Percentiles rank a stretch among this genome's conserved stretches.
Conservation (phyloP, 169 alveolate species). For the Cryptosporidium ryanae region DNA sequence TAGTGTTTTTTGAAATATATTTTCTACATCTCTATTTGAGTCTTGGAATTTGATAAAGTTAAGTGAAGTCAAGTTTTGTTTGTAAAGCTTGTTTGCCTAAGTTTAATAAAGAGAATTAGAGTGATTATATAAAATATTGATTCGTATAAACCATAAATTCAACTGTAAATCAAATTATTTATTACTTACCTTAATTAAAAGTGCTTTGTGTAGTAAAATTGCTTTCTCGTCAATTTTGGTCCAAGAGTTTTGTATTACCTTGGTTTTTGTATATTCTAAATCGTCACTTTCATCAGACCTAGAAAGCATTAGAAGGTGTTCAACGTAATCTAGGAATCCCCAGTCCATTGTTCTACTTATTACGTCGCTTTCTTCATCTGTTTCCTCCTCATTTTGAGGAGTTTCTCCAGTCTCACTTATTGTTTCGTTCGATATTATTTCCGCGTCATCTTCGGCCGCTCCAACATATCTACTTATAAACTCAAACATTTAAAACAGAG, state of each 20-base stretch:
- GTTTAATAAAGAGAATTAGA: neutral
- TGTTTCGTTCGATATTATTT: slow-evolving; percentile 8
- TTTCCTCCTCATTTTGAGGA: slow-evolving; percentile 36
- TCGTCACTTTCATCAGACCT: slow-evolving; percentile 57
- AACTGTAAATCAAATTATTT: neutral
- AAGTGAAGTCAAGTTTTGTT: slow-evolving; percentile 25
- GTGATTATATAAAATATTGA: neutral
- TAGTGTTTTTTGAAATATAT: neutral
- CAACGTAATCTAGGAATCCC: slow-evolving; percentile 69
- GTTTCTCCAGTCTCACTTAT: slow-evolving; percentile 55
- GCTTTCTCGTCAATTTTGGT: slow-evolving; percentile 58
- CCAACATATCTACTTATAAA: slow-evolving; percentile 56
- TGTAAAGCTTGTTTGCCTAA: slow-evolving; percentile 65
- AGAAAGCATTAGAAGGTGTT: slow-evolving; percentile 49
- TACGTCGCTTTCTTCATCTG: slow-evolving; percentile 65
- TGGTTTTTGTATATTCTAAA: slow-evolving; percentile 28
- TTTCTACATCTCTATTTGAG: slow-evolving; percentile 30
- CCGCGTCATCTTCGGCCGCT: neutral
- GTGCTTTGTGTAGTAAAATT: slow-evolving; percentile 32
- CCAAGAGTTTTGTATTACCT: slow-evolving; percentile 58
- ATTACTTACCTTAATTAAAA: slow-evolving; percentile 55
- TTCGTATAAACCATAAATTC: neutral
- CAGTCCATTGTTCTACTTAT: slow-evolving; percentile 61
- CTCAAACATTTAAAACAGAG: slow-evolving; percentile 32
- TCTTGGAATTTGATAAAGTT: slow-evolving; percentile 44